Percentiles rank a stretch among this genome's conserved stretches.
Conservation (phyloP, 768 basidiomycete species). For the Pleurotus ostreatus region DNA sequence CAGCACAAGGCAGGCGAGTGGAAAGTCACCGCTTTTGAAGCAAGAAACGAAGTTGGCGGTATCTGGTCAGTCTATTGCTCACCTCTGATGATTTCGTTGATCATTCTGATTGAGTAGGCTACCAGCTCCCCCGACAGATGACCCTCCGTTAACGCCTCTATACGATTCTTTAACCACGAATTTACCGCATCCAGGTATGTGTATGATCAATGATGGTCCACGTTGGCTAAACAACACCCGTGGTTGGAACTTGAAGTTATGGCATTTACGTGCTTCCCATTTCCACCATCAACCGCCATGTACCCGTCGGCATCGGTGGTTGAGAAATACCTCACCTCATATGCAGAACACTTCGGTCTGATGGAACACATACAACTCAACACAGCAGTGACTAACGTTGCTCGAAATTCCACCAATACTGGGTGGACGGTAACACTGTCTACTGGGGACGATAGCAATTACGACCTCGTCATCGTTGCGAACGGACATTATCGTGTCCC, state of each 20-base stretch:
- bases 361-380: conserved; percentile 57
- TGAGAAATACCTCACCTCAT: conserved; percentile 65
- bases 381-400: conserved; percentile 46
- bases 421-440: conserved; percentile 50
- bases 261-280: conserved; percentile 59
- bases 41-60: conserved; percentile 65
- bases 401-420: conserved; percentile 26
- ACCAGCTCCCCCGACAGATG: conserved; percentile 44
- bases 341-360: conserved; percentile 60
- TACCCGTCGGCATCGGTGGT: conserved; percentile 64
- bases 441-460: conserved; percentile 29
- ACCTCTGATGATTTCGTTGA: not conserved
- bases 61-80: conserved; percentile 53
- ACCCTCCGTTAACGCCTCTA: conserved; percentile 62
- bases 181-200: conserved; percentile 55
- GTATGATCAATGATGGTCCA: conserved; percentile 58
- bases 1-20: conserved; percentile 59
- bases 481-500: conserved; percentile 75
- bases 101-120: conserved; percentile 34
- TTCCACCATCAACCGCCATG: conserved; percentile 69
- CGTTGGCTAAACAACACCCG: conserved; percentile 74
- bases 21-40: conserved; percentile 61
- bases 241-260: conserved; percentile 78
- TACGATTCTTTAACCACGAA: conserved; percentile 85
- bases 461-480: conserved; percentile 68